Evolutionary conservation across 1,284 basidiomycete species (phyloP).

Genomic region (Trichosporon sp.): DNA sequence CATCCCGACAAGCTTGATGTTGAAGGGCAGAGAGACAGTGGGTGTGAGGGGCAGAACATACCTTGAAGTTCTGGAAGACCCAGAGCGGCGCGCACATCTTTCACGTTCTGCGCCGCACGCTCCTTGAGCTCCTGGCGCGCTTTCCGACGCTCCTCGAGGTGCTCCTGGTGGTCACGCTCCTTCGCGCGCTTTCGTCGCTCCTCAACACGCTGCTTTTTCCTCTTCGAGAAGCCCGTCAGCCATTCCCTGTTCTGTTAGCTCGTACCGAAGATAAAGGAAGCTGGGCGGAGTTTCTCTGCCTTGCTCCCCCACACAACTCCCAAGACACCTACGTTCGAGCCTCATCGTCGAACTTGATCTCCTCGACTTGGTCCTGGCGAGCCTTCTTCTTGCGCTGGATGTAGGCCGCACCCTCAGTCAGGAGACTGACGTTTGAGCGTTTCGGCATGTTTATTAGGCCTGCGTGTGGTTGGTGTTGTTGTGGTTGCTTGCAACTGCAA

Average conservation of each 20-base stretch:
- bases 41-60: conserved; percentile 15
- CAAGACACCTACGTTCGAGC: conserved; percentile 46
- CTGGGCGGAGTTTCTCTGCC: too few relatives aligned
- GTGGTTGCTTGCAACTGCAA: background rate
- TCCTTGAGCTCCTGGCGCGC: conserved; percentile 50
- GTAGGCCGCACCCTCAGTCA: conserved; percentile 56
- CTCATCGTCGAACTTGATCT: conserved; percentile 57
- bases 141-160: conserved; percentile 52
- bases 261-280: too few relatives aligned
- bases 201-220: conserved; percentile 57
- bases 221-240: conserved; percentile 56
- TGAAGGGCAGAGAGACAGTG: too few relatives aligned
- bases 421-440: conserved; percentile 53
- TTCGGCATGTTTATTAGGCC: conserved; percentile 20
- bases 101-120: conserved; percentile 52
- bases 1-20: too few relatives aligned
- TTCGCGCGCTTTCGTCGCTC: conserved; percentile 52
- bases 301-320: too few relatives aligned
- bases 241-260: conserved; percentile 47
- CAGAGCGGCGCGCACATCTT: conserved; percentile 50
- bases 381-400: conserved; percentile 54
- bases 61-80: conserved; percentile 45
- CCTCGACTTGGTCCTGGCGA: conserved; percentile 54
- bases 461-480: conserved; percentile 17
- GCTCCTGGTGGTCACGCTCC: conserved; percentile 53